These are phyloP conservation scores for Cryphonectria naterciae DNA, from an alignment of 2,329 filamentous ascomycete genomes.

Conservation along the genomic window DNA sequence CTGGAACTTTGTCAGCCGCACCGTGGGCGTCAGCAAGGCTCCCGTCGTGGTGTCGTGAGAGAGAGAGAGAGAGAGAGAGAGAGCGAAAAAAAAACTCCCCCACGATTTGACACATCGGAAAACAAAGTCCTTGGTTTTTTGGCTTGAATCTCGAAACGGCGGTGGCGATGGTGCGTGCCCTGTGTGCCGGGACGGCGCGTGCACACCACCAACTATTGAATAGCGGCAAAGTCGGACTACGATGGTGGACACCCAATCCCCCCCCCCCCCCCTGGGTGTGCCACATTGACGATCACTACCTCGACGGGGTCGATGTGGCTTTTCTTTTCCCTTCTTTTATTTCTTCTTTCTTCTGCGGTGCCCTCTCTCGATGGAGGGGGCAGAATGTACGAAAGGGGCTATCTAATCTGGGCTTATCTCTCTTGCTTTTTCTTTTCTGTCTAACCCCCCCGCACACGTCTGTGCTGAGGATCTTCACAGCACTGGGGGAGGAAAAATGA, in stretches of 20 bases:
- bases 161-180: neutral
- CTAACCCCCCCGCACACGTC: neutral
- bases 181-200: neutral
- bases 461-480: neutral
- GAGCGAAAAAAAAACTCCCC: no score
- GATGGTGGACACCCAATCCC: neutral
- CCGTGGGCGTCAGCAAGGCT: slow-evolving; percentile 11
- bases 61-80: neutral
- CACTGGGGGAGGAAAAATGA: neutral
- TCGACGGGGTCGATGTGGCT: neutral
- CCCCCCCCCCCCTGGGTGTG: neutral
- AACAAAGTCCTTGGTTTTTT: neutral
- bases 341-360: neutral
- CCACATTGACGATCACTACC: neutral
- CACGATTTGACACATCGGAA: no score
- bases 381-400: neutral
- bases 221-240: neutral
- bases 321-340: neutral
- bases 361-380: neutral
- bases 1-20: slow-evolving; percentile 39
- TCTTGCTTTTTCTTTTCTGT: neutral
- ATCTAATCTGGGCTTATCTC: neutral
- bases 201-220: slow-evolving; percentile 1
- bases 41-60: neutral
- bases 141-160: neutral